Evolutionary conservation across 805 yeast genomes (phyloP).

Genomic region (Hermanozyma aechmeae): DNA sequence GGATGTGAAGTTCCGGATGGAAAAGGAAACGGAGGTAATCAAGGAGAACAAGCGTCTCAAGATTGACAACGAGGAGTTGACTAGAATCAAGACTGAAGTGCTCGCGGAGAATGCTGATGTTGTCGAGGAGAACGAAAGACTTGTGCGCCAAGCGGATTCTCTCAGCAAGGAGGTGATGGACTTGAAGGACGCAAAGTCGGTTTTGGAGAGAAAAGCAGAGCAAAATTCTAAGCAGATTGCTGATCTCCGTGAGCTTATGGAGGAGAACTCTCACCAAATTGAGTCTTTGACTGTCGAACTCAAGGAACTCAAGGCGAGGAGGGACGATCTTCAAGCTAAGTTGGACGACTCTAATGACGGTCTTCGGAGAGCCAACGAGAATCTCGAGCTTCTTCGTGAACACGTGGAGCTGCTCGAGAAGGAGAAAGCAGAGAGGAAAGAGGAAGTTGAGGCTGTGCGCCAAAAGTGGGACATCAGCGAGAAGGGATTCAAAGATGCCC

Average conservation of each 20-base stretch:
- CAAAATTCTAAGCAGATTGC: conserved; percentile 40
- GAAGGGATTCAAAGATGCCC: conserved; percentile 20
- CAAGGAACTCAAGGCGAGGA: conserved; percentile 18
- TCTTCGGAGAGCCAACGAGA: conserved; percentile 18
- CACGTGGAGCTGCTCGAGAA: conserved; percentile 25
- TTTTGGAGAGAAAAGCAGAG: conserved; percentile 26
- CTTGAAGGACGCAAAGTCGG: conserved; percentile 24
- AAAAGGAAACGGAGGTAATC: conserved; percentile 56
- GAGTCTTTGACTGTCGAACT: conserved; percentile 32
- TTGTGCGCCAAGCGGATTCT: too few relatives aligned
- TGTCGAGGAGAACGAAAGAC: conserved; percentile 18
- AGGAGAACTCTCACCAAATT: conserved; percentile 54
- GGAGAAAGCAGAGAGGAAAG: conserved; percentile 22
- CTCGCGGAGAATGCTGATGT: conserved; percentile 26
- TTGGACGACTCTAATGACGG: conserved; percentile 16
- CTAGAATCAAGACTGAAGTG: conserved; percentile 11
- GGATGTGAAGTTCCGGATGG: conserved; percentile 45
- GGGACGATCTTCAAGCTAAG: conserved; percentile 22
- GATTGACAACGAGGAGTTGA: conserved; percentile 45
- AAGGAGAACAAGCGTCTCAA: conserved; percentile 54
- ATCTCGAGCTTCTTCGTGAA: conserved; percentile 19
- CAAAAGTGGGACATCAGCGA: conserved; percentile 19
- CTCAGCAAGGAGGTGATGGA: conserved; percentile 18
- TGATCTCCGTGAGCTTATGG: conserved; percentile 49
- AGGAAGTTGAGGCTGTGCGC: conserved; percentile 22